Conservation (phyloP, 345 rosid genomes). For the Geranium brycei region DNA sequence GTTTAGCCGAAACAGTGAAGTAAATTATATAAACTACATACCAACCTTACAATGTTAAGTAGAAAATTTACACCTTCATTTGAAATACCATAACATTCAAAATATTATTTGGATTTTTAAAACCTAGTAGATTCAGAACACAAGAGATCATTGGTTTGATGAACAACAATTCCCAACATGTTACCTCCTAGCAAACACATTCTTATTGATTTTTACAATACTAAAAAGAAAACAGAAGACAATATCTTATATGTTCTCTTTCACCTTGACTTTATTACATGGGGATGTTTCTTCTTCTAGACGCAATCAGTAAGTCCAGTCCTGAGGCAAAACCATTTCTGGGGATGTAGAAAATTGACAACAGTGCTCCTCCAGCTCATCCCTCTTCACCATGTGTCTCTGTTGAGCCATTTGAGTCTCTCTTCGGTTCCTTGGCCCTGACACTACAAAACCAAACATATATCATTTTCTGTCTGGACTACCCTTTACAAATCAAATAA, state of each 20-base stretch:
- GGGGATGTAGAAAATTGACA: neutral
- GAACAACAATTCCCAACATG: neutral
- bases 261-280: no score
- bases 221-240: neutral
- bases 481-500: neutral
- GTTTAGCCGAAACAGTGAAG: neutral
- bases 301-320: slow-evolving; percentile 5
- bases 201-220: neutral
- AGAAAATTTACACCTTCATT: no score
- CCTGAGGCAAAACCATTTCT: slow-evolving; percentile 8
- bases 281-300: neutral
- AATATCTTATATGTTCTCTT: no score
- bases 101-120: no score
- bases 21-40: no score
- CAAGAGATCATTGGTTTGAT: no score
- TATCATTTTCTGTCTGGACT: neutral
- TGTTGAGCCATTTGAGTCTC: neutral
- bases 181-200: neutral
- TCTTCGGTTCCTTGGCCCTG: neutral
- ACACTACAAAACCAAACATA: neutral
- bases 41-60: no score
- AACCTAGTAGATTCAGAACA: no score
- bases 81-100: no score
- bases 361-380: neutral
- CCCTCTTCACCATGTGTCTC: neutral